A percentile compares a stretch with the other conserved stretches of the same genome.
Evolutionary conservation across 1,139 yeast genomes (phyloP).

Genomic region (Taiozyma onychis): DNA sequence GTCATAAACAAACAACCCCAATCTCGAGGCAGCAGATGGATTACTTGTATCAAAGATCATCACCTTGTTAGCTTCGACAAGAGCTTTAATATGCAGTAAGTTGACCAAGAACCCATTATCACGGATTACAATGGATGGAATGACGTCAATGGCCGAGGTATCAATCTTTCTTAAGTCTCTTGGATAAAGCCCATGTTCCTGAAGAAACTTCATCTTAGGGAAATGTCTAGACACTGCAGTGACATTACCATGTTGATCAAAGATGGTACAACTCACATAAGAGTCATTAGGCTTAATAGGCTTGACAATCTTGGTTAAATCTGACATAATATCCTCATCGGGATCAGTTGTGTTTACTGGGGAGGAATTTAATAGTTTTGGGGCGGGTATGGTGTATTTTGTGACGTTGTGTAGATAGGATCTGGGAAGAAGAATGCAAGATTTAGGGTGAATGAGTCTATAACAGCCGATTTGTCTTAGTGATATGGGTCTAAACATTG

Average conservation of each 20-base stretch:
- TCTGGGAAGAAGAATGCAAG: neutral
- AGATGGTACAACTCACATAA: conserved; percentile 68
- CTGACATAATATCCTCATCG: conserved; percentile 4
- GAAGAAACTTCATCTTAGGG: conserved; percentile 69
- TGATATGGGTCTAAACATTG: neutral
- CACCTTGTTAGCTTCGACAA: conserved; percentile 74
- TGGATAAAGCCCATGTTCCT: conserved; percentile 72
- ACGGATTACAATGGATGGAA: conserved; percentile 81
- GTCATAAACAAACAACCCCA: conserved; percentile 83
- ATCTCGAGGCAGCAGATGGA: conserved; percentile 51
- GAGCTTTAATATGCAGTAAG: conserved; percentile 79
- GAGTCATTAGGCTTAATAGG: conserved; percentile 56
- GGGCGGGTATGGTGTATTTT: neutral
- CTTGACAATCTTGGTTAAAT: conserved; percentile 32
- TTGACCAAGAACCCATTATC: conserved; percentile 75
- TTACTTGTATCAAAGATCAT: conserved; percentile 72
- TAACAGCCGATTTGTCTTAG: neutral
- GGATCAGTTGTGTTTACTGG: conserved; percentile 5
- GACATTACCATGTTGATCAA: conserved; percentile 69
- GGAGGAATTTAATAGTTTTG: conserved; percentile 6
- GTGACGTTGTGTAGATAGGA: neutral
- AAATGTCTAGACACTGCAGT: conserved; percentile 70
- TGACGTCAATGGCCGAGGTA: conserved; percentile 81
- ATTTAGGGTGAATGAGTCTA: neutral
- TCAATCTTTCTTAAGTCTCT: conserved; percentile 85